Conservation (phyloP, 495 filamentous ascomycete species). For the Filosporella fistucella region DNA sequence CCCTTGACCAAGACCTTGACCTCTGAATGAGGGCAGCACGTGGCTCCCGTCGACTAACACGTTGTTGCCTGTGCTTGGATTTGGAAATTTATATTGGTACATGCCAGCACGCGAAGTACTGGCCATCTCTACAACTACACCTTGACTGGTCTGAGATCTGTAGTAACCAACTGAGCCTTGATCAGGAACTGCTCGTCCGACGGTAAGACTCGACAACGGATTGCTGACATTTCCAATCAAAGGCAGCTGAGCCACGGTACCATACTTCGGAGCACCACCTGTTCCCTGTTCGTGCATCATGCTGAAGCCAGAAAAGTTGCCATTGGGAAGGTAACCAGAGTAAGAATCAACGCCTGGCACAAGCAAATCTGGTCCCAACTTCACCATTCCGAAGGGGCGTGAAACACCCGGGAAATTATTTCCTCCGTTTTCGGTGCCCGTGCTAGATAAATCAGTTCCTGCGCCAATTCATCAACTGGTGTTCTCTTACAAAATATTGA, state of each 20-base stretch:
- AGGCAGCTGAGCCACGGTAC: slow-evolving; percentile 64
- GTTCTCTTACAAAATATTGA: slow-evolving; percentile 17
- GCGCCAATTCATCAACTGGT: not conserved
- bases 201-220: slow-evolving; percentile 51
- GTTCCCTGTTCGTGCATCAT: slow-evolving; percentile 74
- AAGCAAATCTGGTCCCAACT: slow-evolving; percentile 60
- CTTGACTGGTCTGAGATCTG: slow-evolving; percentile 46
- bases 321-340: slow-evolving; percentile 57
- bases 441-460: slow-evolving; percentile 16
- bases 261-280: slow-evolving; percentile 72
- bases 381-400: slow-evolving; percentile 65
- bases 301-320: slow-evolving; percentile 64
- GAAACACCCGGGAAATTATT: slow-evolving; percentile 69
- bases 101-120: slow-evolving; percentile 58
- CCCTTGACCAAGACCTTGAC: slow-evolving; percentile 56
- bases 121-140: slow-evolving; percentile 54
- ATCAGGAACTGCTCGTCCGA: slow-evolving; percentile 45
- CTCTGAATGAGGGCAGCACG: slow-evolving; percentile 59
- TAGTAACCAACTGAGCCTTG: slow-evolving; percentile 58
- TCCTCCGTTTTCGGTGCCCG: slow-evolving; percentile 44
- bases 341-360: slow-evolving; percentile 58
- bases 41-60: slow-evolving; percentile 69
- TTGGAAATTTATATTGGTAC: slow-evolving; percentile 57
- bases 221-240: slow-evolving; percentile 47
- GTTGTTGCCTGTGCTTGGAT: slow-evolving; percentile 34